Conservation (phyloP, 2,329 filamentous ascomycete genomes). For the Chrysosporium keratinophilum region DNA sequence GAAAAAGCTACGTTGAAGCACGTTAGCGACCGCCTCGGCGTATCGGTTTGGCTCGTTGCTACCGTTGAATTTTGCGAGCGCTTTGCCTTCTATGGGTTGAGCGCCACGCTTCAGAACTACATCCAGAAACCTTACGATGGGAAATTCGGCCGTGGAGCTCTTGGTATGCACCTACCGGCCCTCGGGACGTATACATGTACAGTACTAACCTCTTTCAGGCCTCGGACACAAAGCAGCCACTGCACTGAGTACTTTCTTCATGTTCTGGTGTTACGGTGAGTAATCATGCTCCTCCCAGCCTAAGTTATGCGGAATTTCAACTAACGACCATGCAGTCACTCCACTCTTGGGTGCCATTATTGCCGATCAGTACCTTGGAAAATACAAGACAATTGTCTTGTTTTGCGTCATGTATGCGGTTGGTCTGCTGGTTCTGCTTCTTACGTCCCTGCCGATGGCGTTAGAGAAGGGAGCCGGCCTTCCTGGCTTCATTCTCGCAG, state of each 20-base stretch:
- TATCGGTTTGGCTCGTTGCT: constrained; percentile 47
- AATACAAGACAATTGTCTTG: constrained; percentile 48
- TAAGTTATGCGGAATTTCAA: not conserved
- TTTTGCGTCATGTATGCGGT: constrained; percentile 49
- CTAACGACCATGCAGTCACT: constrained; percentile 29
- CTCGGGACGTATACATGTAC: not conserved
- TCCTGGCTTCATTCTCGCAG: constrained; percentile 44
- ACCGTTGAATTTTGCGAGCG: constrained; percentile 48
- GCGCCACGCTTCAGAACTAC: constrained; percentile 48
- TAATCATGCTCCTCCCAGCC: not conserved
- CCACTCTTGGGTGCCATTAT: constrained; percentile 49
- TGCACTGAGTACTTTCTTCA: constrained; percentile 44
- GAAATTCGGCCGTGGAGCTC: constrained; percentile 31
- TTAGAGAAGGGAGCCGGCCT: constrained; percentile 42
- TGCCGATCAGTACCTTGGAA: constrained; percentile 50
- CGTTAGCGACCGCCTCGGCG: constrained; percentile 44
- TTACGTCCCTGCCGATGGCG: constrained; percentile 44
- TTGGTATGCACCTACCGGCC: constrained; percentile 14
- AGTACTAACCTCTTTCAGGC: constrained; percentile 10
- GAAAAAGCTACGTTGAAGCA: constrained; percentile 44
- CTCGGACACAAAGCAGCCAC: constrained; percentile 37
- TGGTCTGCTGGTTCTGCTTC: constrained; percentile 45
- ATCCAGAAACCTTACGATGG: constrained; percentile 35
- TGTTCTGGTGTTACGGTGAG: constrained; percentile 44
- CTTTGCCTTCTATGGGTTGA: constrained; percentile 48